Percentiles rank a stretch among this genome's conserved stretches.
Conservation (phyloP, 1,284 basidiomycete genomes). For the Tilletia caries region DNA sequence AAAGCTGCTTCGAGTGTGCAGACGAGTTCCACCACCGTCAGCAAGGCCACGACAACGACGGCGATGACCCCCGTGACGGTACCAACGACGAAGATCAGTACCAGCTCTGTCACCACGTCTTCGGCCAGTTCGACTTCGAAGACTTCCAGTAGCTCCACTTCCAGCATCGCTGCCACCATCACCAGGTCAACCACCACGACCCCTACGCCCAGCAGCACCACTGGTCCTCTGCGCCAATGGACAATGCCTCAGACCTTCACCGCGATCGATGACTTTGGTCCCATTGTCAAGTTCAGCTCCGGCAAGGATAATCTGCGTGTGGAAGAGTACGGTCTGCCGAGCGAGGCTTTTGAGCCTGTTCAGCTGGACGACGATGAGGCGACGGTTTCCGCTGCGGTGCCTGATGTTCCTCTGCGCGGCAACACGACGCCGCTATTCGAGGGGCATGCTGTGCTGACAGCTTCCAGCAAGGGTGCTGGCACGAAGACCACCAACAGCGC, state of each 20-base stretch:
- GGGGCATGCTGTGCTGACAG: not conserved
- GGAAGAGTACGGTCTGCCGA: not conserved
- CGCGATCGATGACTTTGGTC: not conserved
- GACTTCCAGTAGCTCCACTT: not conserved
- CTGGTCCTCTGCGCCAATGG: not conserved
- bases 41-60: not conserved
- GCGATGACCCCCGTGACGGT: too few relatives aligned
- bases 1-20: too few relatives aligned
- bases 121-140: not conserved
- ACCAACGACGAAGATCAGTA: not conserved
- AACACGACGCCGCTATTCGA: not conserved
- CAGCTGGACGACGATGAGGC: not conserved
- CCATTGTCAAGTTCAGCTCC: slow-evolving; percentile 4
- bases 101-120: not conserved
- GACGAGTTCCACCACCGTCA: not conserved
- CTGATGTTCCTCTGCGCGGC: not conserved
- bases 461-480: not conserved
- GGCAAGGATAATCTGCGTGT: not conserved
- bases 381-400: not conserved
- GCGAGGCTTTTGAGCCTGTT: not conserved
- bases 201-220: too few relatives aligned
- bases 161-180: not conserved
- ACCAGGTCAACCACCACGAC: not conserved
- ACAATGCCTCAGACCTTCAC: not conserved
- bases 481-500: not conserved